phyloP scores from a whole-genome alignment of 2,329 filamentous ascomycete species.

The Aspergillus awamori region DNA sequence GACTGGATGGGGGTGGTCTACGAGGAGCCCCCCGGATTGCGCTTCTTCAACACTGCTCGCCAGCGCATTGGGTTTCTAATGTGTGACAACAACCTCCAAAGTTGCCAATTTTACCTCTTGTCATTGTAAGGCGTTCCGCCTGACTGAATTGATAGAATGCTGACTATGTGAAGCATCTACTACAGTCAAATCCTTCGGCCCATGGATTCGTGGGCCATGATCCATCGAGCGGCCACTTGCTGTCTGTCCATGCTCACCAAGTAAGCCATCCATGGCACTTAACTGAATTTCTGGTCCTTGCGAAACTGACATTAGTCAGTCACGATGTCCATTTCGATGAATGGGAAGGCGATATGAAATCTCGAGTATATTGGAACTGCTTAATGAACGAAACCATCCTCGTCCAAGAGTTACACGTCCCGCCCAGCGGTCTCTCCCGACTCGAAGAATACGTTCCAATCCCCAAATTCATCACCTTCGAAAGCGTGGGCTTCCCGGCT shows the following conservation, averaged over 20 bases:
- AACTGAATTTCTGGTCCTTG: no score
- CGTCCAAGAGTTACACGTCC: conserved; percentile 57
- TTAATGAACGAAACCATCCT: conserved; percentile 60
- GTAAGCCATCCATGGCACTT: conserved; percentile 23
- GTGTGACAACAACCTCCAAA: conserved; percentile 54
- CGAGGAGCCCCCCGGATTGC: conserved; percentile 50
- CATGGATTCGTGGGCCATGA: conserved; percentile 58
- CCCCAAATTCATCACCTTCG: conserved; percentile 56
- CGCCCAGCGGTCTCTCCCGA: conserved; percentile 53
- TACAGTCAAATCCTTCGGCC: conserved; percentile 57
- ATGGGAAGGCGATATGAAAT: conserved; percentile 61
- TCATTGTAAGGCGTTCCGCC: conserved; percentile 42
- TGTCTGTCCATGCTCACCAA: conserved; percentile 54
- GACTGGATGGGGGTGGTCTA: conserved; percentile 43
- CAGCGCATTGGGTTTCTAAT: conserved; percentile 56
- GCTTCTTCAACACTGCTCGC: conserved; percentile 59
- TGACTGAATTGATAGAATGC: neutral
- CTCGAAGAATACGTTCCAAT: conserved; percentile 58
- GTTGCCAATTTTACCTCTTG: conserved; percentile 57
- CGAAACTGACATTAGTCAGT: conserved; percentile 21
- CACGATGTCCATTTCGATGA: conserved; percentile 50
- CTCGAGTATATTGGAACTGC: conserved; percentile 58
- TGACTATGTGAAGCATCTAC: conserved; percentile 40
- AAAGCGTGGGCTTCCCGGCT: conserved; percentile 37
- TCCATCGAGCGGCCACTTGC: conserved; percentile 55